Evolutionary conservation across 164 flowering plant genomes (phyloP).

Genomic region (Piper betle): DNA sequence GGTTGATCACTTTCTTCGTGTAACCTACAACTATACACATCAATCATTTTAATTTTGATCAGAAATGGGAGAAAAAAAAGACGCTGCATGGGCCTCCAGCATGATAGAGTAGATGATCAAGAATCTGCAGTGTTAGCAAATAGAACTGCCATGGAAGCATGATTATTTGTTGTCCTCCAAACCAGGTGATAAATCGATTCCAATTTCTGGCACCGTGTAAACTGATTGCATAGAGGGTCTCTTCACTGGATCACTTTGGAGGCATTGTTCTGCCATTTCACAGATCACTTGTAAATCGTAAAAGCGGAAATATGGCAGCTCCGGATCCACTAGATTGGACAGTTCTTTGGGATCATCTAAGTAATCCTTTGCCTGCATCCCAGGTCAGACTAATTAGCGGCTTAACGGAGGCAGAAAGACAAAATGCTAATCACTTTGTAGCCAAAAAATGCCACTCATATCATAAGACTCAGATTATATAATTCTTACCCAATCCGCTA

Average conservation of each 20-base stretch:
- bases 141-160: constrained; percentile 6
- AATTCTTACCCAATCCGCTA: constrained; percentile 74
- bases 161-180: constrained; percentile 23
- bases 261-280: constrained; percentile 56
- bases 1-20: no score
- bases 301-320: constrained; percentile 46
- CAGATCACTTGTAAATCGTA: constrained; percentile 67
- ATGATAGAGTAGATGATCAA: no score
- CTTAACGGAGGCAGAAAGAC: background rate
- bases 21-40: no score
- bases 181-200: constrained; percentile 46
- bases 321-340: constrained; percentile 66
- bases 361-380: constrained; percentile 66
- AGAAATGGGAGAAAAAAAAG: no score
- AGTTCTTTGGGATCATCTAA: constrained; percentile 58
- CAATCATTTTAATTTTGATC: no score
- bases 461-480: background rate
- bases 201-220: constrained; percentile 46
- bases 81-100: no score
- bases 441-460: background rate
- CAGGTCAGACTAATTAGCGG: background rate
- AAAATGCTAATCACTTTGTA: background rate
- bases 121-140: no score
- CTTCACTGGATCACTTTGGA: constrained; percentile 29
- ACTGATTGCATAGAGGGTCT: constrained; percentile 50